These are phyloP conservation scores for Thielaviopsis euricoi DNA, from an alignment of 2,329 filamentous ascomycete species.

Conservation along the genomic window DNA sequence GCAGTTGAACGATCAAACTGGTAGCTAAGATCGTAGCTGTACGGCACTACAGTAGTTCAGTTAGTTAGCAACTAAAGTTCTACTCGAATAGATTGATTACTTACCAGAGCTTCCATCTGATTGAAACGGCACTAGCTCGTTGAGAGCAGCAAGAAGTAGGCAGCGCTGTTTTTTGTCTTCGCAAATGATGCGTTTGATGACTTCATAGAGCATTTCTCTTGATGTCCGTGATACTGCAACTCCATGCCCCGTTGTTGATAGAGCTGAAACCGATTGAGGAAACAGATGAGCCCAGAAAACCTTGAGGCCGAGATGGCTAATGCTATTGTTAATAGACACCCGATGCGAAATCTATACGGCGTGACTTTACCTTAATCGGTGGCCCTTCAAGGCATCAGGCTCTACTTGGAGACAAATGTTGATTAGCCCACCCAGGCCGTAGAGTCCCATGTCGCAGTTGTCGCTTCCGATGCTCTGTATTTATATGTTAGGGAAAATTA, in stretches of 20 bases:
- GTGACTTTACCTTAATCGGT: background rate
- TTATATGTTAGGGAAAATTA: background rate
- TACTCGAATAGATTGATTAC: background rate
- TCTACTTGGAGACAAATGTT: background rate
- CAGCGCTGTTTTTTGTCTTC: background rate
- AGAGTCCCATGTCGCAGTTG: background rate
- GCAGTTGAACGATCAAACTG: slow-evolving; percentile 48
- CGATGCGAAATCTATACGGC: background rate
- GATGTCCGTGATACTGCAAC: background rate
- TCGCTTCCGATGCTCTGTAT: background rate
- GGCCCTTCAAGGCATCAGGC: background rate
- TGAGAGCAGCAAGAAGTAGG: background rate
- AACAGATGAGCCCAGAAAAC: background rate
- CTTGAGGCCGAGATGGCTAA: background rate
- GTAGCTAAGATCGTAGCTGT: slow-evolving; percentile 43
- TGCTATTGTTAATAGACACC: background rate
- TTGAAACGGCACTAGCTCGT: background rate
- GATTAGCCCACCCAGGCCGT: background rate
- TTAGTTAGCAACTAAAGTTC: background rate
- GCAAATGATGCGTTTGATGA: background rate
- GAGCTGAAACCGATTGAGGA: background rate
- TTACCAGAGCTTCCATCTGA: background rate
- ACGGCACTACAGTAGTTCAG: slow-evolving; percentile 23
- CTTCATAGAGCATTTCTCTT: background rate
- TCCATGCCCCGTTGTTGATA: background rate